Base-by-base conservation (phyloP, 345 rosid genomes). In the Eucalyptus fibrosa region DNA sequence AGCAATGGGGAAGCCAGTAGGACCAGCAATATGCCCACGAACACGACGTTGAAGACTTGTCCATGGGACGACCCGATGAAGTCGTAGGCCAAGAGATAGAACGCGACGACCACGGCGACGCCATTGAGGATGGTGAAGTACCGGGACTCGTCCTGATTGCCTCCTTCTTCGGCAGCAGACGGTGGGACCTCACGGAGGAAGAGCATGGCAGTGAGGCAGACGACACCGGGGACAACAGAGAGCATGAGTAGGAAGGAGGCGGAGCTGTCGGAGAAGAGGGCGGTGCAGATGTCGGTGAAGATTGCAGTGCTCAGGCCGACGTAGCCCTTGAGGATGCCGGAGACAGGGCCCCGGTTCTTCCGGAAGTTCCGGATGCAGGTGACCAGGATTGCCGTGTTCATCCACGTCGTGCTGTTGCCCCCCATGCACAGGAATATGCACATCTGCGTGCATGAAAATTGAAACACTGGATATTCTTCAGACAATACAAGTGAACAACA, bases 341-440 rank as follows among this genome's bases (percentile, higher is more conserved):
- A 94, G 37, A 97, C 99, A 0, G 99, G 99, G 12, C 99, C 99
- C 14, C 99, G 94, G 93, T 97, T 96, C 56, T 95, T 91, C 49
- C 98, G 92, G 94, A 97, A 97, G 87, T 97, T 97, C 1, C 99
- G 95, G 40, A 97, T 95, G 90, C 99, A 97, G 1, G 98, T 97
- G 45, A 97, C 99, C 10, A 97, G 89, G 67, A 97, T 94, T 69
- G 98, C 98, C 65, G 98, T 97, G 96, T 97, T 97, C 99, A 97
- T 97, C 99, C 99, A 97, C 59, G 99, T 97, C 9, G 98, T 94
- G 88, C 99, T 97, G 94, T 97, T 97, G 50, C 99, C 99, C 89
- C 99, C 99, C 94, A 97, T 86, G 89, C 99, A 97, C 44, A 97
- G 92, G 91, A 97, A 95, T 26, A 97, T 82, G 88, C 98, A 96